phyloP scores from a whole-genome alignment of 495 filamentous ascomycete species.

The Podospora appendiculata region DNA sequence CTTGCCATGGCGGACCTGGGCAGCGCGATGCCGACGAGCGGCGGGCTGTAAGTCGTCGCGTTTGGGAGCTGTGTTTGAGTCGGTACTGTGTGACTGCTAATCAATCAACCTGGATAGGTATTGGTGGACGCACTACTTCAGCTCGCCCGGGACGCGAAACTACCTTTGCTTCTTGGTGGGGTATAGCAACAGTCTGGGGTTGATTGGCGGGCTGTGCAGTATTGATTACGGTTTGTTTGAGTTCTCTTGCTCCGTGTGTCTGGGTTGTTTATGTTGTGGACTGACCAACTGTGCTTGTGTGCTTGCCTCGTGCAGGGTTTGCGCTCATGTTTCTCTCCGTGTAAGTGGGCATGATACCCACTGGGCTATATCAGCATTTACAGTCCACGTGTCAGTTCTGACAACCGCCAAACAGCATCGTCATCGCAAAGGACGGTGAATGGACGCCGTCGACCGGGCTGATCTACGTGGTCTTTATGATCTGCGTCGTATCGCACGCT shows the following conservation, averaged over 20 bases:
- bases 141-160: conserved; percentile 50
- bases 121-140: conserved; percentile 67
- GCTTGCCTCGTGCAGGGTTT: conserved; percentile 3
- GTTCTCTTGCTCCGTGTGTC: background rate
- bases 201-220: conserved; percentile 56
- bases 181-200: conserved; percentile 62
- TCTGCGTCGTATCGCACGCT: conserved; percentile 51
- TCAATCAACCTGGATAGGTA: conserved; percentile 22
- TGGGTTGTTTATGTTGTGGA: background rate
- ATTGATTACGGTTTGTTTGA: conserved; percentile 40
- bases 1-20: conserved; percentile 65
- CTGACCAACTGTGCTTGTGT: background rate
- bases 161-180: conserved; percentile 62
- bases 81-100: background rate
- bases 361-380: background rate
- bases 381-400: background rate
- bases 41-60: conserved; percentile 35
- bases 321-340: conserved; percentile 35
- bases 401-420: conserved; percentile 28
- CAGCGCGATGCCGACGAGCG: conserved; percentile 62
- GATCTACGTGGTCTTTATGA: conserved; percentile 58
- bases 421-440: conserved; percentile 54
- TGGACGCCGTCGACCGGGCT: conserved; percentile 53
- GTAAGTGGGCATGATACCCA: conserved; percentile 9
- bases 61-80: background rate